Conservation (phyloP, 1,284 basidiomycete genomes). For the Leccinum brunneo-olivaceum region DNA sequence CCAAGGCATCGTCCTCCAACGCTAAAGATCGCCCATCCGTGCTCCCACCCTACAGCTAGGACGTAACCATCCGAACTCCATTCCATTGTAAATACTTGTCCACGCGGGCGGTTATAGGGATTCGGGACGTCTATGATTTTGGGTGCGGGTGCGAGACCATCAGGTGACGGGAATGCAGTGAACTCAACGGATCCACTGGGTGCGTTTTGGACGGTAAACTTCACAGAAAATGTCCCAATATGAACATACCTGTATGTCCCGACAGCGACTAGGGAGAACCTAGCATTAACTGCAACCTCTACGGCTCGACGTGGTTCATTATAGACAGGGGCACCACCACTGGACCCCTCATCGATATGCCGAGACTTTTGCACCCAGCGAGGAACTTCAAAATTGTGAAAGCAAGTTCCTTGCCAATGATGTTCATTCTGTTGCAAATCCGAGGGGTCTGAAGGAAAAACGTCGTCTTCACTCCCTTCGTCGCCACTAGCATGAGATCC, state of each 20-base stretch:
- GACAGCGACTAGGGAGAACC: slow-evolving; percentile 81
- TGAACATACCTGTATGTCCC: slow-evolving; percentile 61
- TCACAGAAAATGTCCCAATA: slow-evolving; percentile 1
- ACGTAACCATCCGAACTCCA: slow-evolving; percentile 97
- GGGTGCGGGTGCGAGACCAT: slow-evolving; percentile 45
- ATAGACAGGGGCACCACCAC: slow-evolving; percentile 37
- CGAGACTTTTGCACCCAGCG: slow-evolving; percentile 71
- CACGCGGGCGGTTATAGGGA: slow-evolving; percentile 53
- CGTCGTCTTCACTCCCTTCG: slow-evolving; percentile 7
- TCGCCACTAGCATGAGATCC: slow-evolving; percentile 5
- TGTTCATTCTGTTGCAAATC: slow-evolving; percentile 23
- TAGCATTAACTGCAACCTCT: slow-evolving; percentile 68
- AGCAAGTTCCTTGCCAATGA: slow-evolving; percentile 61
- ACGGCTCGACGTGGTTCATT: slow-evolving; percentile 62
- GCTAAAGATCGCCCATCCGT: slow-evolving; percentile 89
- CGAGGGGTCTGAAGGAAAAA: slow-evolving; percentile 7
- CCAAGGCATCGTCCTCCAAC: slow-evolving; percentile 84
- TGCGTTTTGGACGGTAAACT: slow-evolving; percentile 2
- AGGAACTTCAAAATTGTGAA: slow-evolving; percentile 62
- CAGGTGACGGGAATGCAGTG: slow-evolving; percentile 58
- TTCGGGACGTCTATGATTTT: slow-evolving; percentile 52
- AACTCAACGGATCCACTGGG: slow-evolving; percentile 56
- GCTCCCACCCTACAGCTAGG: slow-evolving; percentile 90
- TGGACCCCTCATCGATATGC: slow-evolving; percentile 37
- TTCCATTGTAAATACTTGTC: slow-evolving; percentile 70